Conservation (phyloP, 352 stramenopile genomes). For the Globisporangium spiculum region DNA sequence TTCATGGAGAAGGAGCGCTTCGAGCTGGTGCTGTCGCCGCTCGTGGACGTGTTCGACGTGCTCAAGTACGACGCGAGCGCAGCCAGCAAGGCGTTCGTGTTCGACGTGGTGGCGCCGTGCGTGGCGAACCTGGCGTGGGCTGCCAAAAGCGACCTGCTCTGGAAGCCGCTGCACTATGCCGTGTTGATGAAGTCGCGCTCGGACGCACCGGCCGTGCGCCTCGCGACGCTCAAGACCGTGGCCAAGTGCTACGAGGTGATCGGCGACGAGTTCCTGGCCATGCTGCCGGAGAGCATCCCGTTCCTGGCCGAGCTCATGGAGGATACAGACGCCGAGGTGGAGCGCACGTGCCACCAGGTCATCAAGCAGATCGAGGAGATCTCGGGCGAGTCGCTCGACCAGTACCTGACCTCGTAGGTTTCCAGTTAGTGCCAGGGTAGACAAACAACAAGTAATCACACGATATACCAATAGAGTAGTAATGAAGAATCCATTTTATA, state of each 20-base stretch:
- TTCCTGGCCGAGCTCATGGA: slow-evolving; percentile 89
- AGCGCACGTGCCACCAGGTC: slow-evolving; percentile 81
- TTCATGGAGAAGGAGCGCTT: slow-evolving; percentile 89
- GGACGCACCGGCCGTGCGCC: slow-evolving; percentile 56
- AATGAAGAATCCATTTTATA: not conserved
- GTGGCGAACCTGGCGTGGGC: slow-evolving; percentile 84
- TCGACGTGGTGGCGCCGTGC: slow-evolving; percentile 61
- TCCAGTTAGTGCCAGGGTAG: not conserved
- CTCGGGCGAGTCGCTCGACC: slow-evolving; percentile 85
- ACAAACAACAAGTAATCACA: slow-evolving; percentile 2
- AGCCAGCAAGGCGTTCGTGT: slow-evolving; percentile 47
- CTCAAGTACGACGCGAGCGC: slow-evolving; percentile 39
- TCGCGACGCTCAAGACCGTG: slow-evolving; percentile 75
- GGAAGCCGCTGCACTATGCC: slow-evolving; percentile 87
- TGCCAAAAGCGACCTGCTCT: slow-evolving; percentile 84
- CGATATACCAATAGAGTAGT: not conserved
- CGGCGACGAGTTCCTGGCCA: slow-evolving; percentile 85
- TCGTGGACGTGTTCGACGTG: slow-evolving; percentile 79
- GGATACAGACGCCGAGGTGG: slow-evolving; percentile 81
- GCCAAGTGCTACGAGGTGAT: slow-evolving; percentile 87
- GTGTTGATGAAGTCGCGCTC: slow-evolving; percentile 86
- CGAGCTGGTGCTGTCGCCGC: slow-evolving; percentile 60
- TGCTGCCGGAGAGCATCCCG: slow-evolving; percentile 88
- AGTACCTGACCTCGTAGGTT: slow-evolving; percentile 73
- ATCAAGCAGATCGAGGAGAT: slow-evolving; percentile 91